Evolutionary conservation across 164 flowering plant genomes (phyloP), one percentile per base, ranked within the genome.

Genomic region (Macadamia tetraphylla): DNA sequence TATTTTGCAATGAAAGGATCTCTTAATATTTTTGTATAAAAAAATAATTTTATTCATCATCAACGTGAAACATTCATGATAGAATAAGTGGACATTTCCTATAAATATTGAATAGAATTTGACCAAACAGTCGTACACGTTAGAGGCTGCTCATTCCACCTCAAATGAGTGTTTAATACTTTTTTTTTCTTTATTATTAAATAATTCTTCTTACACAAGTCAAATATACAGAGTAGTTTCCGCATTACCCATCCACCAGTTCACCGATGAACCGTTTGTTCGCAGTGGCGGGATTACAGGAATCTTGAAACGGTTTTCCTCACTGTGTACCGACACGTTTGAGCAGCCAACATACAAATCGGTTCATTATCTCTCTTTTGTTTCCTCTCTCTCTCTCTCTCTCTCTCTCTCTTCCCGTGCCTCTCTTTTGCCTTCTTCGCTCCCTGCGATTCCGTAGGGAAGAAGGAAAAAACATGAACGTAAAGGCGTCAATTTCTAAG

Each of bases 401-500:
- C 13, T 23, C 31, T 52, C 31, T 44, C 56, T 67, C 51, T 15
- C 15, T 64, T 51, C 71, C 64, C 14, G 55, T 60, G n/a, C 42
- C 42, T 44, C 67, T 48, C 11, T 18, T 43, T 17, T 43, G 23
- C 23, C 53, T 18, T 58, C 32, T 46, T n/a, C 18, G 30, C 6
- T 70, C 63, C 30, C 65, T 10, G 55, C 12, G 12, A 29, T 9
- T 35, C 40, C 5, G 40, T 5, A 35, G 40, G 40, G 57, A 58
- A 51, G 63, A 53, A 53, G 14, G 55, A 68, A 35, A 35, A 58
- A 73, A 40, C 67, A 84, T 85, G 90, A 89, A 87, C 74, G 84
- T 65, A 63, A 89, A 89, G 77, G 85, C 90, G 4, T 79, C 83
- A 30, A 78, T 89, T 56, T 77, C 91, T 67, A 89, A 87, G 75